Evolutionary conservation across 345 rosid species (phyloP), one percentile per base, ranked within the genome.

Genomic region (Odontarrhena argentea): DNA sequence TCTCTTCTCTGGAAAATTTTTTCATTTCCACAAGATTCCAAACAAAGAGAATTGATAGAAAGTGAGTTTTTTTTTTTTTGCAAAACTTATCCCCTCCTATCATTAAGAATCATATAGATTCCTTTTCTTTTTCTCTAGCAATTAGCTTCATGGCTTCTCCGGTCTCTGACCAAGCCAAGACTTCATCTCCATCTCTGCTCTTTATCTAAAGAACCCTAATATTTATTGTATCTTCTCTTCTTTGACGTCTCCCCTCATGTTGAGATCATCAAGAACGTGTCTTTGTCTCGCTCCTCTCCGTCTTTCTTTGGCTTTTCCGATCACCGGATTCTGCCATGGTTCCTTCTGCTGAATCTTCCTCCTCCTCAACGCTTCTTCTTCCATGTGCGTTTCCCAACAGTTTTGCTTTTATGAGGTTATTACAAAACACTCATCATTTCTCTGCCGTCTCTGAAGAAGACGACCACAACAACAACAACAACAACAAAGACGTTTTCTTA

Each of bases 11-110:
- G 80, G 85, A 80, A 69, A 83, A 74, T 68, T 85, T 5, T 18
- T 82, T 79, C 77, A 79, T 73, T 72, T 52, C 61, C 85, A 79
- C 87, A 84, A 88, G 80, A 88, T 83, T 83, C 91, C 93, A 86
- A 92, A 87, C 88, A 66, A 80, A 79, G 95, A 80, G 91, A 86
- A 85, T 84, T 83, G 82, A 82, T 82, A 83, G 96, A 89, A 87
- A 87, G 87, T 81, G 83, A 79, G 94, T 80, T 81, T 18, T 18
- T 18, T 18, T 18, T 18, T 18, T 18, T 18, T 82, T 79, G 72
- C 81, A 65, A 74, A 55, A 34, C 12, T 56, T 55, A 54, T 54
- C 68, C 40, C 50, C 66, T 63, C 66, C 7, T 63, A 48, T 51
- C 78, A 56, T 48, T 52, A 10, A 38, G 25, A 57, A 6, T 67